These are phyloP conservation scores for Gossypium trilobum DNA, from an alignment of 441 rosid species.

Conservation along the genomic window DNA sequence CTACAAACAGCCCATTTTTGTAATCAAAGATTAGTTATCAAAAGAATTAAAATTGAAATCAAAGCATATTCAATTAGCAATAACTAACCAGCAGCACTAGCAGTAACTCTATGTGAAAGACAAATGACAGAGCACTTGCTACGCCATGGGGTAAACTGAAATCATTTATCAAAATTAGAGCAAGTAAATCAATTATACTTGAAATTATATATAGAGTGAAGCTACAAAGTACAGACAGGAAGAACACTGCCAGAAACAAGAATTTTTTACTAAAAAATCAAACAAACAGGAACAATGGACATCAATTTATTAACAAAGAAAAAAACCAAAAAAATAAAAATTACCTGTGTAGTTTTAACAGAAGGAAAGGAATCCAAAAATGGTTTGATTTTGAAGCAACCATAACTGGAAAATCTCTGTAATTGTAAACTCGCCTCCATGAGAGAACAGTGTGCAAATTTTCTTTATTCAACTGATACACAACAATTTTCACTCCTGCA, in stretches of 20 bases:
- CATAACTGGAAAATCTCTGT: conserved; percentile 39
- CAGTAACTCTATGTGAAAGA: conserved; percentile 39
- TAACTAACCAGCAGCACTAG: conserved; percentile 48
- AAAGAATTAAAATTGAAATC: neutral
- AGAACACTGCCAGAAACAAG: neutral
- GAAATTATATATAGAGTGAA: neutral
- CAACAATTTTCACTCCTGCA: too few relatives aligned
- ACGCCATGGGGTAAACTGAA: conserved; percentile 47
- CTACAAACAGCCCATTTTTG: conserved; percentile 28
- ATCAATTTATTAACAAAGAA: neutral
- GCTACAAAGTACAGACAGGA: neutral
- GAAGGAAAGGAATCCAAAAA: conserved; percentile 39
- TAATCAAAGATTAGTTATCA: neutral
- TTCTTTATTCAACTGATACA: too few relatives aligned
- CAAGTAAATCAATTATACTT: conserved; percentile 8
- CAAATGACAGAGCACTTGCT: conserved; percentile 27
- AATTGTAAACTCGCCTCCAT: conserved; percentile 65
- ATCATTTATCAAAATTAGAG: conserved; percentile 19
- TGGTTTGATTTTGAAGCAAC: conserved; percentile 40
- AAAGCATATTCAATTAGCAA: conserved; percentile 14
- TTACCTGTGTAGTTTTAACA: conserved; percentile 19
- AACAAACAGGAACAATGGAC: neutral
- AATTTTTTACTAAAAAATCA: neutral
- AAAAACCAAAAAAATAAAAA: neutral
- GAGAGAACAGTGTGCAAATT: conserved; percentile 14